Evolutionary conservation across 139 green algal species (phyloP).

Genomic region (Micractinium conductrix): DNA sequence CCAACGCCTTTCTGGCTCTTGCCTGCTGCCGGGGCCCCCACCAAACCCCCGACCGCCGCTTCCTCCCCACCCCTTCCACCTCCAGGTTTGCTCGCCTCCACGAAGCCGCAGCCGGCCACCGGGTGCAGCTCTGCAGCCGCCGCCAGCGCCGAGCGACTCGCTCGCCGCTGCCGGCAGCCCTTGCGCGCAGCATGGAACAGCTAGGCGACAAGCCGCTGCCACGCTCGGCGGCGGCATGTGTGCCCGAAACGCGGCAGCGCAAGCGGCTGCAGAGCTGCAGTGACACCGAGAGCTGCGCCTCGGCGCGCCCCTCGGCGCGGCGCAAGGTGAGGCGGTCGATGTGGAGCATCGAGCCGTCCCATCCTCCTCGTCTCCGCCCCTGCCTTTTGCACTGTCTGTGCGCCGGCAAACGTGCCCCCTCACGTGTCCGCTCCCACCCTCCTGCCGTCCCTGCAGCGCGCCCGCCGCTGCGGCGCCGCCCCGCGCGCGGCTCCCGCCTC

Average conservation of each 20-base stretch:
- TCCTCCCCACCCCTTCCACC: background rate
- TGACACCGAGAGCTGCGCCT: slow-evolving; percentile 15
- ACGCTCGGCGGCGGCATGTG: background rate
- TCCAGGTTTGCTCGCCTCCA: background rate
- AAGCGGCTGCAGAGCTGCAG: slow-evolving; percentile 19
- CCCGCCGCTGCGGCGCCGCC: background rate
- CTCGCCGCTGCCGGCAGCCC: background rate
- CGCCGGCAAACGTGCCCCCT: too few species aligned
- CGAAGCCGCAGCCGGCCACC: slow-evolving; percentile 4
- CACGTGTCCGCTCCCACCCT: background rate
- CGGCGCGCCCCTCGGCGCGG: background rate
- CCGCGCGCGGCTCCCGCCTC: background rate
- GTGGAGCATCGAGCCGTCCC: too few species aligned
- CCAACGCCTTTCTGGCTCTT: background rate
- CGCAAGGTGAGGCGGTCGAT: background rate
- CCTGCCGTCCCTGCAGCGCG: background rate
- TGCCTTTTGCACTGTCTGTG: too few species aligned
- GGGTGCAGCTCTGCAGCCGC: slow-evolving; percentile 36
- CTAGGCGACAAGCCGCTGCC: slow-evolving; percentile 18
- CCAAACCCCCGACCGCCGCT: background rate
- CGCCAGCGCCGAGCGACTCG: slow-evolving; percentile 18
- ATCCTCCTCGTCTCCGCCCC: too few species aligned
- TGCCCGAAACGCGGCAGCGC: slow-evolving; percentile 1
- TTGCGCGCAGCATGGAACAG: slow-evolving; percentile 24
- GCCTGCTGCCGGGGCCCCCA: background rate